These are phyloP conservation scores for Akanthomyces muscarius DNA, from an alignment of 2,329 filamentous ascomycete species.

Conservation along the genomic window DNA sequence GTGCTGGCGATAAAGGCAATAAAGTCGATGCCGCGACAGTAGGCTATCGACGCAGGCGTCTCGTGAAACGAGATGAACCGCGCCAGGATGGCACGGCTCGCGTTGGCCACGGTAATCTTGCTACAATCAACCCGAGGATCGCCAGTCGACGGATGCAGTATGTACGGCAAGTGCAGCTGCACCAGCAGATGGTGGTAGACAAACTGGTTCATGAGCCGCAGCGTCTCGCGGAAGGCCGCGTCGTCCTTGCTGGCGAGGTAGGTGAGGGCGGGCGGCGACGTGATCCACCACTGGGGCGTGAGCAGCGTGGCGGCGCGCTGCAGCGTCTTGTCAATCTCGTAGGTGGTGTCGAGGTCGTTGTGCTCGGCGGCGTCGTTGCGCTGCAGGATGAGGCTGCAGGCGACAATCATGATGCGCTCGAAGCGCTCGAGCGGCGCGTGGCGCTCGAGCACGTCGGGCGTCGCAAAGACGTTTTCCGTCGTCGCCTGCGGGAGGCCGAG, in stretches of 20 bases:
- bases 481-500: constrained; percentile 42
- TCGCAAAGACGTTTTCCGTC: constrained; percentile 35
- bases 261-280: constrained; percentile 21
- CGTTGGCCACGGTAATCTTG: constrained; percentile 39
- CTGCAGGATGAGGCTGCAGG: constrained; percentile 42
- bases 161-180: constrained; percentile 52
- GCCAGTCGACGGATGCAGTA: constrained; percentile 36
- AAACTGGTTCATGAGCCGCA: constrained; percentile 42
- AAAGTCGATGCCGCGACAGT: constrained; percentile 46
- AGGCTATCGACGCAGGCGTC: constrained; percentile 36
- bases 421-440: constrained; percentile 39
- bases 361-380: constrained; percentile 34
- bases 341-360: constrained; percentile 29
- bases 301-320: constrained; percentile 38
- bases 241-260: constrained; percentile 20
- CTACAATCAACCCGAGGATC: constrained; percentile 41
- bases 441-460: constrained; percentile 25
- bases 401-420: constrained; percentile 39
- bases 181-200: constrained; percentile 47
- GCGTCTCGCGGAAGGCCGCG: constrained; percentile 27
- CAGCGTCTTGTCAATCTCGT: constrained; percentile 45
- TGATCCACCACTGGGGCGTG: constrained; percentile 46
- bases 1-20: constrained; percentile 46
- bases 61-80: constrained; percentile 43
- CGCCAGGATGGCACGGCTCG: constrained; percentile 47